Base-by-base conservation (phyloP, 257 asterid genomes). In the Ilex aquifolium region DNA sequence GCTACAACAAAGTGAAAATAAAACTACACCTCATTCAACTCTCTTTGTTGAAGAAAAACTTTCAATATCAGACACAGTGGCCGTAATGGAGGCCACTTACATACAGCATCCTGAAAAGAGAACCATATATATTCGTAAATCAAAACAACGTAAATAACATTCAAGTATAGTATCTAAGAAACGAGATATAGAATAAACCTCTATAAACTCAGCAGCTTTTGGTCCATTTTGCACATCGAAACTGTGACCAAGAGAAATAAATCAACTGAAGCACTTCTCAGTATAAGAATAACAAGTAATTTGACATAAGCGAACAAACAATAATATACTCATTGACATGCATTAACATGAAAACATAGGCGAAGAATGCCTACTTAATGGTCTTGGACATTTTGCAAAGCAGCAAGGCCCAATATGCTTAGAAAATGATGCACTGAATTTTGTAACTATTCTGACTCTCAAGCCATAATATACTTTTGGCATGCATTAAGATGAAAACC, bases 191-290 rank as follows among this genome's bases (percentile, higher is more conserved):
- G 56, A 27, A 62, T 69, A 63, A 63, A 87, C 99, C 96, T 74
- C 71, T 56, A 93, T 93, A 77, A 82, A 93, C 61, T 93, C 96
- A 31, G 99, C 99, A 77, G 96, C 96, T 73, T 77, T 84, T 17
- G 97, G 97, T 79, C 99, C 99, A 79, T 87, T 90, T 66, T 85
- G 66, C 63, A 86, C 80, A 75, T 93, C 97, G 80, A 93, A 93
- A 74, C 99, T 93, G 95, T 75, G 36, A 67, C 51, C 69, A 62
- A 42, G 14, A 55, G 50, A 2, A 15, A 58, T 48, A 31, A 31
- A 5, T 11, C 54, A 49, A n/a, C 17, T 15, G 0, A 49, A 59
- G 31, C 59, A 63, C 2, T 17, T 7, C 13, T 6, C 30, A 4
- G 44, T 10, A 54, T 49, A 39, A 14, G 27, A n/a, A 39, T 7